Evolutionary conservation across 345 rosid genomes (phyloP), one percentile per base, ranked within the genome.

Genomic region (Salix udensis): DNA sequence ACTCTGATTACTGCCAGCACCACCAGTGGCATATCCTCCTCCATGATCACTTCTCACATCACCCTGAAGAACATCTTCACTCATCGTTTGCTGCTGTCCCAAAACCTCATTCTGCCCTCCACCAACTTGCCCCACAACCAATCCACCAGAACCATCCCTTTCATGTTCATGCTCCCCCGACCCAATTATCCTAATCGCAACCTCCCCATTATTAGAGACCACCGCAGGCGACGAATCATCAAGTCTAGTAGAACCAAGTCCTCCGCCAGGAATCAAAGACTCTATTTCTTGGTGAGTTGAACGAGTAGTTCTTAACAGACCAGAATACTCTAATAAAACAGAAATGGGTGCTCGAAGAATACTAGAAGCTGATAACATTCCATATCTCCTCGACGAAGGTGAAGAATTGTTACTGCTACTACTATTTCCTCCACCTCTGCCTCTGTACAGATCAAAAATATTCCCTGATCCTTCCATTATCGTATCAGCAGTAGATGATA

Each of bases 161-260:
- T 82, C 84, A 19, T 76, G 78, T 31, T 89, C 98, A 13, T 89
- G 97, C 65, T 94, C 98, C 10, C 83, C 95, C 4, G 90, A 88
- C n/a, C 93, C 98, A 34, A 96, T 91, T 36, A 96, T 96, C 89
- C 97, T 88, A 77, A 96, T 96, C 14, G 99, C 82, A 74, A 96
- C 98, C 89, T 96, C 98, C 37, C 93, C 97, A 52, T 76, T 88
- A 75, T 79, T 84, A 74, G 81, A 44, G 7, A 65, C 48, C 28
- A 46, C 36, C 9, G 74, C 64, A 14, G 77, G 21, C 0, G 89
- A 1, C 14, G 97, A 84, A 82, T 79, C 91, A 68, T 90, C 94
- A 39, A 68, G 77, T 7, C 82, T 84, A 37, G 64, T 70, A 55
- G 79, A 78, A 28, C 73, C 85, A 75, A 74, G 58, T 19, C 46